Percentiles rank a stretch among this genome's conserved stretches.
Conservation (phyloP, 805 yeast species). For the Phaffomyces antillensis region DNA sequence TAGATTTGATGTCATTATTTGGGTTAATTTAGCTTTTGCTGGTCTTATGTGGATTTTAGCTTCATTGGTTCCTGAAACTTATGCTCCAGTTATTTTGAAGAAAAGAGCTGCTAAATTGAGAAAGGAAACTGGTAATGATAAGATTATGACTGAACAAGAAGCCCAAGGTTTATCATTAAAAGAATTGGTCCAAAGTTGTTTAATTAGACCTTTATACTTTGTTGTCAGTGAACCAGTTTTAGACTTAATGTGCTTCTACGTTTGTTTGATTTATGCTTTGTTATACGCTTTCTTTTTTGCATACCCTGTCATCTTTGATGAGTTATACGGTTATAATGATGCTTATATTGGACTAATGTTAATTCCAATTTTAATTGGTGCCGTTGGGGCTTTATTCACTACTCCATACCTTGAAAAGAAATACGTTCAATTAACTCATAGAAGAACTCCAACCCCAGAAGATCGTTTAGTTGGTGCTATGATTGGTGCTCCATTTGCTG, state of each 20-base stretch:
- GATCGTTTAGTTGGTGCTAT: constrained; percentile 76
- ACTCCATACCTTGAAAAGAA: constrained; percentile 66
- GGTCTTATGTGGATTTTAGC: constrained; percentile 73
- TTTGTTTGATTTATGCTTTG: constrained; percentile 84
- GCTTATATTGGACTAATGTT: constrained; percentile 80
- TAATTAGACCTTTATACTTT: constrained; percentile 74
- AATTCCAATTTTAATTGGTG: constrained; percentile 87
- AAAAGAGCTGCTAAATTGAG: constrained; percentile 58
- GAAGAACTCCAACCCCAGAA: constrained; percentile 65
- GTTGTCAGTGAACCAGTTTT: constrained; percentile 77
- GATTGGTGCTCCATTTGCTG: constrained; percentile 79
- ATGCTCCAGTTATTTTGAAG: constrained; percentile 73
- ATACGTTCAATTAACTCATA: constrained; percentile 45
- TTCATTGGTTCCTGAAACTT: constrained; percentile 78
- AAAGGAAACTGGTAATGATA: constrained; percentile 72
- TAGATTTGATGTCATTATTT: constrained; percentile 62
- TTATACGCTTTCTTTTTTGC: constrained; percentile 93
- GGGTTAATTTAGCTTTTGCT: constrained; percentile 92
- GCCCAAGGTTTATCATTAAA: constrained; percentile 63
- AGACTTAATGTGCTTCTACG: constrained; percentile 76
- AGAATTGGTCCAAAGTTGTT: constrained; percentile 66
- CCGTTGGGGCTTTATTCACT: constrained; percentile 60
- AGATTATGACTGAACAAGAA: constrained; percentile 90
- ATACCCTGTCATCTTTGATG: constrained; percentile 80
- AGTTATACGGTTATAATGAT: constrained; percentile 70